A percentile compares a stretch with the other conserved stretches of the same genome.
These are phyloP conservation scores for Phytophthora macrochlamydospora DNA, from an alignment of 352 stramenopile genomes.

Conservation along the genomic window DNA sequence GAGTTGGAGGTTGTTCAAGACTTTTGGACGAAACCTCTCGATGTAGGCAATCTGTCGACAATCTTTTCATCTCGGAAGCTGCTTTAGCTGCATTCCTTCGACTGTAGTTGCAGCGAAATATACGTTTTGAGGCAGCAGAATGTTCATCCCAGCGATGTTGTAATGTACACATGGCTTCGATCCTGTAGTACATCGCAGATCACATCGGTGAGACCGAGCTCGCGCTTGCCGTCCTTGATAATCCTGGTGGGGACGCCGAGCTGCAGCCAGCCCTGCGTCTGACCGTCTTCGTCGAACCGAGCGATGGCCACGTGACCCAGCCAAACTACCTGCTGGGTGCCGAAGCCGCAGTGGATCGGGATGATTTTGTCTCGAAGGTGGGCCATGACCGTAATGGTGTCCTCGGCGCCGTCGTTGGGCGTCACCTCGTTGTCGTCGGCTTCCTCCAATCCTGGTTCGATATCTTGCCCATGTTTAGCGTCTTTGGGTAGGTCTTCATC, in stretches of 20 bases:
- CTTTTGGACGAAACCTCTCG: conserved; percentile 2
- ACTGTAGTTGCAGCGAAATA: not conserved
- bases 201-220: conserved; percentile 54
- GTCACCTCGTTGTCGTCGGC: conserved; percentile 13
- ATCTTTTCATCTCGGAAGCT: not conserved
- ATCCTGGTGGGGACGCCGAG: conserved; percentile 53
- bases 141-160: conserved; percentile 47
- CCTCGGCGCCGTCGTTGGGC: conserved; percentile 54
- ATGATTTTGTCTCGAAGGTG: conserved; percentile 79
- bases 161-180: conserved; percentile 71
- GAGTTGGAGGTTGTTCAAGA: conserved; percentile 9
- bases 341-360: conserved; percentile 68
- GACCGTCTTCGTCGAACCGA: conserved; percentile 56
- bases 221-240: conserved; percentile 49
- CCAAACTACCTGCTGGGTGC: conserved; percentile 76
- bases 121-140: not conserved
- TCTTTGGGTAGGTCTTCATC: not conserved
- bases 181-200: conserved; percentile 72
- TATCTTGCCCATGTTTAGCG: conserved; percentile 2
- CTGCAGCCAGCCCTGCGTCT: conserved; percentile 52
- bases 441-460: conserved; percentile 9
- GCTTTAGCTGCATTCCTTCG: not conserved
- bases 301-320: conserved; percentile 75
- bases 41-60: not conserved
- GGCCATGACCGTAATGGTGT: conserved; percentile 65